Percentiles rank a stretch among this genome's conserved stretches.
Evolutionary conservation across 306 rosid species (phyloP).

Genomic region (Prunus dulcis): DNA sequence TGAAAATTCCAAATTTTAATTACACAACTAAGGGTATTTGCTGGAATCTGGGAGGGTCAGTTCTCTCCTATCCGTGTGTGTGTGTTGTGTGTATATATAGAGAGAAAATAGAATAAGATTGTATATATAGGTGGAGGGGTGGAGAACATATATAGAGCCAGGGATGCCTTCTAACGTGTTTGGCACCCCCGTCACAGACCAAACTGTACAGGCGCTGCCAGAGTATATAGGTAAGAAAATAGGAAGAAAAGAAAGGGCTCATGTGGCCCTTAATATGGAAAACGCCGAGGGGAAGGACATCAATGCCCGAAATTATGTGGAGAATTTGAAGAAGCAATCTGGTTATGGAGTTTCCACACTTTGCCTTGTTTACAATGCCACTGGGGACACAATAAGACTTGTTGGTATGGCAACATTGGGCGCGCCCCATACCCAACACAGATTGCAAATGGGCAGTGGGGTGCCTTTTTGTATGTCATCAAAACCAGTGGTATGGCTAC

Average conservation of each 20-base stretch:
- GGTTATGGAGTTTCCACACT: neutral
- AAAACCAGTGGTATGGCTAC: neutral
- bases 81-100: too few relatives aligned
- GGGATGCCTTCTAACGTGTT: neutral
- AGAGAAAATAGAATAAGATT: too few relatives aligned
- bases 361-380: slow-evolving; percentile 10
- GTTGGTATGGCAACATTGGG: neutral
- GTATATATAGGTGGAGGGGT: too few relatives aligned
- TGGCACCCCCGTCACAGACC: neutral
- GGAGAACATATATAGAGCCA: neutral
- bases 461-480: slow-evolving; percentile 8
- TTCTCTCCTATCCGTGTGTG: too few relatives aligned
- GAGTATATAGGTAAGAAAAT: neutral
- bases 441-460: slow-evolving; percentile 19
- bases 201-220: neutral
- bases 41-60: too few relatives aligned
- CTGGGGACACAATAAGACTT: neutral
- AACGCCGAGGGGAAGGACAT: neutral
- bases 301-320: slow-evolving; percentile 5
- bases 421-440: neutral
- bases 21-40: too few relatives aligned
- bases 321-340: neutral
- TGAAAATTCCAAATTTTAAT: too few relatives aligned
- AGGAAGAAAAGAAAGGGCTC: neutral
- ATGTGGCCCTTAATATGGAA: neutral